Evolutionary conservation across 2,329 filamentous ascomycete genomes (phyloP), one percentile per base, ranked within the genome.

Genomic region (Pseudogymnoascus verrucosus): DNA sequence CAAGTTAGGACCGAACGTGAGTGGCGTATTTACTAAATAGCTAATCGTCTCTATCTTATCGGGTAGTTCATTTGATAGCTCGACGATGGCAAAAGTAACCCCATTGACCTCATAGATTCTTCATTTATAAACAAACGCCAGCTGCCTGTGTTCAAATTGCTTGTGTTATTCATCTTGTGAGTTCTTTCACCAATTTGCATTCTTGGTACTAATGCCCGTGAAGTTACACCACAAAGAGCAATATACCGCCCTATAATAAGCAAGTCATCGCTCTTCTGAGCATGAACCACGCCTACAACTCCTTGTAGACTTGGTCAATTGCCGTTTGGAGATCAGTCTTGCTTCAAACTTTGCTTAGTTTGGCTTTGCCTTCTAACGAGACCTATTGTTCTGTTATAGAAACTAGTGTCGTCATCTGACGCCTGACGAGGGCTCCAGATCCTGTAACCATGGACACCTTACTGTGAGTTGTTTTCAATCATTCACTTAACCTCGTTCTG

Each of bases 381-480:
- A 10, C 51, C 28, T 34, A 34, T 8, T 34, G 26, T 21, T 34
- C 51, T 57, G 8, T 57, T 57, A 28, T 54, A 34, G 51, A 57
- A 21, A 57, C 51, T 34, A 57, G 51, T 57, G 51, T 34, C 51
- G 51, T 34, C 51, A 57, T 57, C 51, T 21, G 1, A 5, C 51
- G 28, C 28, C 28, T 57, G n/a, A 54, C 47, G 2, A 34, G 5
- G 28, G 51, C 28, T 34, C 28, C 28, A 57, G 51, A n/a, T 4
- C 12, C 51, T 34, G 51, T 34, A 34, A 57, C 60, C 63, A 81
- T 81, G 79, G 79, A 80, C 69, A 80, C 79, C 12, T 70, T 81
- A 66, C 73, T 81, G 78, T 79, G 74, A 75, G 77, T 69, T 39
- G 34, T 36, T 40, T 47, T 60, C 44, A 37, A 36, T 54, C 39